phyloP scores from a whole-genome alignment of 805 yeast species.

The Candida xyloterini region DNA sequence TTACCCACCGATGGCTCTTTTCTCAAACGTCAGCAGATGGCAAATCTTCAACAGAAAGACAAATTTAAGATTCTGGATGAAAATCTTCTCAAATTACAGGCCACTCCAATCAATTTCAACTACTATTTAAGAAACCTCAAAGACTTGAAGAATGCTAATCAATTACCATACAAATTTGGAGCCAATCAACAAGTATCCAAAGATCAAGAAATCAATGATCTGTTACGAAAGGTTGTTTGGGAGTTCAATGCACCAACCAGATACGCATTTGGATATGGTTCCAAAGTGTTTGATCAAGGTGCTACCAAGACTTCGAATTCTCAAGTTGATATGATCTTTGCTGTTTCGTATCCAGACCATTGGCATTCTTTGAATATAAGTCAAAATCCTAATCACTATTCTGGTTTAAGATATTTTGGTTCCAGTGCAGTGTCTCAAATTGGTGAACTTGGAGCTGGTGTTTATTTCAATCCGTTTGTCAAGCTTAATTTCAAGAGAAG shows the following conservation, averaged over 20 bases:
- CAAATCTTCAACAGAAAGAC: conserved; percentile 23
- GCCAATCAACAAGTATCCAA: conserved; percentile 53
- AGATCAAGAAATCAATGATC: conserved; percentile 38
- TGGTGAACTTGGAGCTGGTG: conserved; percentile 80
- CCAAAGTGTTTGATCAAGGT: conserved; percentile 85
- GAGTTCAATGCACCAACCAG: conserved; percentile 69
- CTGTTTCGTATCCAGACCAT: conserved; percentile 67
- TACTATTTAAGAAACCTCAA: conserved; percentile 33
- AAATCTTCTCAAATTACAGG: conserved; percentile 28
- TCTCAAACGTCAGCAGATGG: conserved; percentile 16
- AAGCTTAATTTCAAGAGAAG: conserved; percentile 40
- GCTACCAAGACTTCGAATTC: conserved; percentile 40
- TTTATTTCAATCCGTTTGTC: conserved; percentile 90
- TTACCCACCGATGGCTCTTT: conserved; percentile 19
- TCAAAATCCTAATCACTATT: conserved; percentile 74
- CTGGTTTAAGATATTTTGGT: conserved; percentile 61
- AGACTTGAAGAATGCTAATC: conserved; percentile 34
- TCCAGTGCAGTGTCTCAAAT: conserved; percentile 52
- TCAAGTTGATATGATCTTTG: conserved; percentile 83
- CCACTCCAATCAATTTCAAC: conserved; percentile 35
- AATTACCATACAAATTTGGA: conserved; percentile 57
- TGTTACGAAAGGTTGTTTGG: conserved; percentile 48
- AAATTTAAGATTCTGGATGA: conserved; percentile 28
- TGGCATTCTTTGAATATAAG: conserved; percentile 76
- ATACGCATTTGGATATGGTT: conserved; percentile 90